Evolutionary conservation across 805 yeast genomes (phyloP).

Genomic region (Cyberlindnera euphorbiae): DNA sequence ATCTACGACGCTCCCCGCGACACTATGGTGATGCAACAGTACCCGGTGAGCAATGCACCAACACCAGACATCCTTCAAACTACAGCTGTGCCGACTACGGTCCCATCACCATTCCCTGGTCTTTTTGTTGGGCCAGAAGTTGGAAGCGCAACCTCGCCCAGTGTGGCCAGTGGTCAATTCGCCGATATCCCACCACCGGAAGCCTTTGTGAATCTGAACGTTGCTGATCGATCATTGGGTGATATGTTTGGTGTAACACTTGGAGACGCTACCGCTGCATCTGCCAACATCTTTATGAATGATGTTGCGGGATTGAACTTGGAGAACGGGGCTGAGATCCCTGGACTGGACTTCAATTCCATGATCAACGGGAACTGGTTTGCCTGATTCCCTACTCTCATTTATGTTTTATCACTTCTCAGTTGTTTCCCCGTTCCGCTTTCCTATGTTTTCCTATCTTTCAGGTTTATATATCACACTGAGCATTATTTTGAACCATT

Average conservation of each 20-base stretch:
- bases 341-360: conserved; percentile 14
- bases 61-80: too few relatives aligned
- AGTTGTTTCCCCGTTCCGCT: too few relatives aligned
- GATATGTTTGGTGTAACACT: conserved; percentile 16
- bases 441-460: too few relatives aligned
- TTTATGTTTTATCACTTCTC: not conserved
- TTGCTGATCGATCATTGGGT: conserved; percentile 16
- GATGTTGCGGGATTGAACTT: conserved; percentile 7
- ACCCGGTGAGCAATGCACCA: too few relatives aligned
- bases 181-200: conserved; percentile 11
- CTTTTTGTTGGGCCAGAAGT: not conserved
- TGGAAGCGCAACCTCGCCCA: too few relatives aligned
- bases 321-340: conserved; percentile 2
- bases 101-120: conserved; percentile 1
- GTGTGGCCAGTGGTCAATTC: not conserved
- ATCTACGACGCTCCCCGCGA: not conserved
- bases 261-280: conserved; percentile 3
- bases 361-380: conserved; percentile 25
- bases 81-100: too few relatives aligned
- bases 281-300: conserved; percentile 1
- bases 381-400: conserved; percentile 2
- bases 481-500: too few relatives aligned
- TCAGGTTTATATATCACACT: too few relatives aligned
- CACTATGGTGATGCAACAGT: not conserved
- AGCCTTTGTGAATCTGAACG: conserved; percentile 10